Conservation (phyloP, 1,284 basidiomycete species). For the Termitomyces sp. region DNA sequence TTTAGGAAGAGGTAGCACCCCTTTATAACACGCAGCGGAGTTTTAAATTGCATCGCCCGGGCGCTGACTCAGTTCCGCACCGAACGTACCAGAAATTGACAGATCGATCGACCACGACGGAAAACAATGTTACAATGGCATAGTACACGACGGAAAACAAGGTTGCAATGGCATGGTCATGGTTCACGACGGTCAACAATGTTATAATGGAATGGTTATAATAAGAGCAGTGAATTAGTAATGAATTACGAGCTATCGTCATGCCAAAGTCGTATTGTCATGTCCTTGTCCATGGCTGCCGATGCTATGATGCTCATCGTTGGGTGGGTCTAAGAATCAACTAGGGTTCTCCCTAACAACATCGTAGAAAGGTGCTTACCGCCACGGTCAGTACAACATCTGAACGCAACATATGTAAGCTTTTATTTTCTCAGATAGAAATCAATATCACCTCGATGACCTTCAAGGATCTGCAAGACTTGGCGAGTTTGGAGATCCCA, state of each 20-base stretch:
- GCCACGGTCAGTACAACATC: conserved; percentile 74
- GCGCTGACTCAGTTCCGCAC: conserved; percentile 17
- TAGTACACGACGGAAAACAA: too few relatives aligned
- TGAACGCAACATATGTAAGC: conserved; percentile 25
- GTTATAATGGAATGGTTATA: neutral
- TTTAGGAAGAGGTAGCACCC: neutral
- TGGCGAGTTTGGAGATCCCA: conserved; percentile 90
- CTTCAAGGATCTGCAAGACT: conserved; percentile 70
- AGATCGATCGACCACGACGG: conserved; percentile 1
- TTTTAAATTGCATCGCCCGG: conserved; percentile 29
- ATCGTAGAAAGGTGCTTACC: conserved; percentile 36
- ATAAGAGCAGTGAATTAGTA: neutral
- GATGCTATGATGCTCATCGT: conserved; percentile 70
- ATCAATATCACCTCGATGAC: conserved; percentile 61
- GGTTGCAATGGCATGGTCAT: too few relatives aligned
- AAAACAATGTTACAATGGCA: neutral
- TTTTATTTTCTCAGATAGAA: conserved; percentile 15
- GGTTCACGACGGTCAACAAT: too few relatives aligned
- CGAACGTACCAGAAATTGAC: conserved; percentile 18
- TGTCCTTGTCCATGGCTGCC: conserved; percentile 80
- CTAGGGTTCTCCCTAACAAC: neutral
- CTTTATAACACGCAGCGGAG: conserved; percentile 31
- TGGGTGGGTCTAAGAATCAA: conserved; percentile 59
- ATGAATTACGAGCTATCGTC: conserved; percentile 32
- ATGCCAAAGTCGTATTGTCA: conserved; percentile 76